Evolutionary conservation across 2,329 filamentous ascomycete species (phyloP).

Genomic region (Thelonectria blattea): DNA sequence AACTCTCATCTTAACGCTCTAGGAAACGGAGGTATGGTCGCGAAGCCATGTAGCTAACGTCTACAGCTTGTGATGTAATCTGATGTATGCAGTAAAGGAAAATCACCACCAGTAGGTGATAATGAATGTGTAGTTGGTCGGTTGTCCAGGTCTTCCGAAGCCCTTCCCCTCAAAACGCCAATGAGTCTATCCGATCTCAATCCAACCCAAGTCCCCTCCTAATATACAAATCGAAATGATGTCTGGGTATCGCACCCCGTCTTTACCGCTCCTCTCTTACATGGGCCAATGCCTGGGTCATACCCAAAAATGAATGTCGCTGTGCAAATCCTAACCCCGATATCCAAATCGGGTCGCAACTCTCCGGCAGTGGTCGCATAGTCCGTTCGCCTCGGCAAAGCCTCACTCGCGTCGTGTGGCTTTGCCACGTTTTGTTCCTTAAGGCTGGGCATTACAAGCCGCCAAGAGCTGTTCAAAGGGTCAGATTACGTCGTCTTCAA

Average conservation of each 20-base stretch:
- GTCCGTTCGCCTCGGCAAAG: background rate
- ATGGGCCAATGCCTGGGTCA: background rate
- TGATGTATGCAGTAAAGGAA: background rate
- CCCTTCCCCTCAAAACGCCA: conserved; percentile 6
- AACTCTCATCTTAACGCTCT: background rate
- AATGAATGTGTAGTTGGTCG: conserved; percentile 7
- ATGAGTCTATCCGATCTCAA: background rate
- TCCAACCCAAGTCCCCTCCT: conserved; percentile 4
- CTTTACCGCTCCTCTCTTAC: conserved; percentile 1
- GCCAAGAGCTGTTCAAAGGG: conserved; percentile 29
- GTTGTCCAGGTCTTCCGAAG: conserved; percentile 8
- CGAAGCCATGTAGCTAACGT: background rate
- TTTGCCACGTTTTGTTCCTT: background rate
- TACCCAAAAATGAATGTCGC: background rate
- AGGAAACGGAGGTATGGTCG: background rate
- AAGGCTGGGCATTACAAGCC: conserved; percentile 13
- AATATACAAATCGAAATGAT: conserved; percentile 14
- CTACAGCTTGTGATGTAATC: background rate
- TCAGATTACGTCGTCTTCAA: conserved; percentile 23
- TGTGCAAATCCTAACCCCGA: background rate
- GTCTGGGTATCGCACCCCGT: conserved; percentile 3
- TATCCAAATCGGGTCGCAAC: background rate
- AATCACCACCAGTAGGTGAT: conserved; percentile 10
- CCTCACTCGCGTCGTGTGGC: background rate
- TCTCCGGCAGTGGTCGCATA: background rate